A percentile compares a stretch with the other conserved stretches of the same genome.
Conservation (phyloP, 805 yeast species). For the Starmera dryadoides region DNA sequence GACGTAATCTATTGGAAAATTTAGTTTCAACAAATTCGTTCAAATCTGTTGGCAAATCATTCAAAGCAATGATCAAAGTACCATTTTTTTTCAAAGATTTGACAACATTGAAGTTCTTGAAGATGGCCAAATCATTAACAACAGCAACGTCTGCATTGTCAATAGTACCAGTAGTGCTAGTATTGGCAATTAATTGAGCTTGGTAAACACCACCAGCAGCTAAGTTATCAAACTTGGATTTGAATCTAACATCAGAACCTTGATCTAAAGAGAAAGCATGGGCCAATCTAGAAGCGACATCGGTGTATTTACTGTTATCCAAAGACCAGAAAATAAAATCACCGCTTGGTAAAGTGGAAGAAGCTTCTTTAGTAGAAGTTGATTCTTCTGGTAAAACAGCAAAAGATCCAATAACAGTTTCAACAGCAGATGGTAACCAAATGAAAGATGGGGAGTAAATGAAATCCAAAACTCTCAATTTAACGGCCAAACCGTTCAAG, state of each 20-base stretch:
- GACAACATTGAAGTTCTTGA: conserved; percentile 54
- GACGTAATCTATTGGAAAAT: conserved; percentile 48
- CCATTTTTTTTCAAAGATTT: conserved; percentile 53
- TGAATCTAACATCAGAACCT: conserved; percentile 41
- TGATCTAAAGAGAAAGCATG: conserved; percentile 63
- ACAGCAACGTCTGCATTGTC: conserved; percentile 59
- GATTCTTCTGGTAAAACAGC: conserved; percentile 21
- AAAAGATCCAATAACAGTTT: conserved; percentile 40
- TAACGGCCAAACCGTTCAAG: conserved; percentile 26
- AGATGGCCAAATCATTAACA: conserved; percentile 52
- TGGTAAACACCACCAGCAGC: conserved; percentile 70
- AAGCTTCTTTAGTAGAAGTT: conserved; percentile 1
- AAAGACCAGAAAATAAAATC: conserved; percentile 56
- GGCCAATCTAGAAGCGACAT: conserved; percentile 57
- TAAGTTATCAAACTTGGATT: conserved; percentile 66
- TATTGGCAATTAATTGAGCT: conserved; percentile 41
- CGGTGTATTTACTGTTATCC: conserved; percentile 51
- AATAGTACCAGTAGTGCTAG: conserved; percentile 24
- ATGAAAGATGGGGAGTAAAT: conserved; percentile 42
- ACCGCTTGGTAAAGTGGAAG: conserved; percentile 12
- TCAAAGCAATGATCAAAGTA: conserved; percentile 39
- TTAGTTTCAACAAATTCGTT: conserved; percentile 38
- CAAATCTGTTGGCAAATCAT: conserved; percentile 29
- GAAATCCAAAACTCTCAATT: conserved; percentile 42
- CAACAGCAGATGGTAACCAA: conserved; percentile 50